These are phyloP conservation scores for Rhododendron mucronatum DNA, from an alignment of 148 eudicot species.

Conservation along the genomic window DNA sequence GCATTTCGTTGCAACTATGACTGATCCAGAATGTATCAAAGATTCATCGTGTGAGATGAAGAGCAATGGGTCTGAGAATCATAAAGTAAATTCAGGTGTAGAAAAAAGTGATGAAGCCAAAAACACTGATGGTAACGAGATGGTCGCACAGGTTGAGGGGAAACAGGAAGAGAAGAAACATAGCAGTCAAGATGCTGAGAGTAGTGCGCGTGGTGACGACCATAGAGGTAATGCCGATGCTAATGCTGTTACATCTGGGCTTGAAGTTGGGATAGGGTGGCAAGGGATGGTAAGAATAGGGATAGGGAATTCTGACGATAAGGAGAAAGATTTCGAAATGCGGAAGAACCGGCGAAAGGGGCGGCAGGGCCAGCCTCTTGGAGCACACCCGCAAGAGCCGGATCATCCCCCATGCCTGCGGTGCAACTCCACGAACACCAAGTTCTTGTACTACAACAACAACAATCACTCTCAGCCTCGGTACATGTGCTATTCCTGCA, in stretches of 20 bases:
- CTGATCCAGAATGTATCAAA: neutral
- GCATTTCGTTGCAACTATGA: conserved; percentile 3
- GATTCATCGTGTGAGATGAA: neutral
- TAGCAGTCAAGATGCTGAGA: conserved; percentile 10
- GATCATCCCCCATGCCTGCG: neutral
- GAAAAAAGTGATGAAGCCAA: neutral
- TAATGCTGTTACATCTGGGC: neutral
- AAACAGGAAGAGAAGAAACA: neutral
- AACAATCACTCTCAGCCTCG: neutral
- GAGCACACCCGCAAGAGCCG: neutral
- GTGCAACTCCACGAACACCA: neutral
- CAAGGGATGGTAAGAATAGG: conserved; percentile 13
- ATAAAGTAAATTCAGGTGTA: neutral
- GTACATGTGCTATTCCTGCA: neutral
- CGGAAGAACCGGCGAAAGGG: neutral
- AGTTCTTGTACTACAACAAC: neutral
- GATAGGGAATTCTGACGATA: conserved; percentile 9
- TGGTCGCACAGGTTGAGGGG: neutral
- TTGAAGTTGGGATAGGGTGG: conserved; percentile 1
- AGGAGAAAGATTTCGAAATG: neutral
- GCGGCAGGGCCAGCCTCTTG: neutral
- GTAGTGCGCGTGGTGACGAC: neutral
- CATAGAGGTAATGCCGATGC: neutral
- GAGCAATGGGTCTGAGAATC: neutral
- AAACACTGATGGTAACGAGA: neutral